Evolutionary conservation across 1,284 basidiomycete species (phyloP).

Genomic region (Mycosarcoma maydis): DNA sequence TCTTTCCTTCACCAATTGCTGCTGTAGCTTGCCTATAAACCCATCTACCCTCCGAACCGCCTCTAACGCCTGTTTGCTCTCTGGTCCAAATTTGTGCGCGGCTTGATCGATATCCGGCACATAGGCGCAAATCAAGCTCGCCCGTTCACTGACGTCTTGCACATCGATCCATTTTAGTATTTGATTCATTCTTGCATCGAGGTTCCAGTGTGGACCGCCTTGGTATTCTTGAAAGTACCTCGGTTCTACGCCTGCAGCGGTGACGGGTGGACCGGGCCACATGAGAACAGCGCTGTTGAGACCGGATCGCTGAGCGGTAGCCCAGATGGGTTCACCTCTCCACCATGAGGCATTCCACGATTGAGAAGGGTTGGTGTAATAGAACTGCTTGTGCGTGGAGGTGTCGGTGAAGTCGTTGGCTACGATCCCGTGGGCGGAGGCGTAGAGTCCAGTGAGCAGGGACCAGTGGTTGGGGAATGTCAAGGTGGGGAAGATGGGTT

Average conservation of each 20-base stretch:
- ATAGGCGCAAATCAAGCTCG: slow-evolving; percentile 70
- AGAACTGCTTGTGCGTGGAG: slow-evolving; percentile 26
- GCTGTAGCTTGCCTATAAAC: slow-evolving; percentile 78
- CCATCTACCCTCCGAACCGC: slow-evolving; percentile 77
- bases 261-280: slow-evolving; percentile 58
- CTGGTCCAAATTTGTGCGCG: slow-evolving; percentile 81
- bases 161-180: slow-evolving; percentile 48
- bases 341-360: slow-evolving; percentile 51
- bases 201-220: slow-evolving; percentile 32
- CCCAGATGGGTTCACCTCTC: slow-evolving; percentile 52
- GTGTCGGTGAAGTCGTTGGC: slow-evolving; percentile 81
- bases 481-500: slow-evolving; percentile 84
- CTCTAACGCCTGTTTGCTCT: slow-evolving; percentile 63
- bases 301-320: slow-evolving; percentile 27
- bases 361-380: slow-evolving; percentile 42
- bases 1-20: slow-evolving; percentile 75
- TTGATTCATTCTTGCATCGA: slow-evolving; percentile 12
- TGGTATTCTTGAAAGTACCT: slow-evolving; percentile 52
- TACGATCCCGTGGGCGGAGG: slow-evolving; percentile 77
- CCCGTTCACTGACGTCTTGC: slow-evolving; percentile 19
- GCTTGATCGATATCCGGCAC: slow-evolving; percentile 70
- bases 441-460: slow-evolving; percentile 68
- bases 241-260: slow-evolving; percentile 7
- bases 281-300: slow-evolving; percentile 41
- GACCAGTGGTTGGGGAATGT: slow-evolving; percentile 76